Base-by-base conservation (phyloP, 108 stramenopile species). In the Pseudonitzschia delicatissima region DNA sequence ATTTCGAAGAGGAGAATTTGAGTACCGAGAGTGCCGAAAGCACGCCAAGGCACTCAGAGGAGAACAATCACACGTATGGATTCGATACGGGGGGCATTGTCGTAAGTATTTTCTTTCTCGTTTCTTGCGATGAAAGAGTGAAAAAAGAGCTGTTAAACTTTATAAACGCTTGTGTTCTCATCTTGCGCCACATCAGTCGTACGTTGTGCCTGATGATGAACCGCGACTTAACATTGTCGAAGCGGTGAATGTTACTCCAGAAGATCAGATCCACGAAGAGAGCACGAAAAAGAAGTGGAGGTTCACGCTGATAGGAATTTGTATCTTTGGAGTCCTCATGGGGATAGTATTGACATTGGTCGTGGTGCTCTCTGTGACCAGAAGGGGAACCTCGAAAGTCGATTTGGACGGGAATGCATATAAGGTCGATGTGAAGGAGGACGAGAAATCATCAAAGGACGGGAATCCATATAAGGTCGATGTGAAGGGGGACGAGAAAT, bases 241-340 rank as follows among this genome's bases (percentile, higher is more conserved):
- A 3, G 67, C 72, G 3, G 37, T 53, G 4, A 67, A 51, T 1
- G 63, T 78, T 6, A 50, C 59, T 8, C 57, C 53, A 11, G 58
- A 68, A 55, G 67, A 50, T 6, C 67, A 71, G 36, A 28, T 60
- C 5, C 62, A 68, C 12, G 48, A 62, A 44, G 57, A 64, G 13
- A 67, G 69, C n/a, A 34, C 52, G 20, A 53, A 65, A 32, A 36
- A 47, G n/a, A 53, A 51, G n/a, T 13, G 37, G 8, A 58, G 44
- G 15, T 57, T 34, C 45, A 12, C 68, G 21, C 44, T 67, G 3
- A 27, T 64, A 17, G 71, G 71, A 33, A 35, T 42, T 20, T 0
- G 50, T 29, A 9, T 68, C 26, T 69, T 63, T 50, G 31, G 53
- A 11, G 11, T 66, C 4, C 28, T 20, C 13, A 1, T n/a, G n/a